Conservation (phyloP, 2,329 filamentous ascomycete genomes). For the Septoria petroselini region DNA sequence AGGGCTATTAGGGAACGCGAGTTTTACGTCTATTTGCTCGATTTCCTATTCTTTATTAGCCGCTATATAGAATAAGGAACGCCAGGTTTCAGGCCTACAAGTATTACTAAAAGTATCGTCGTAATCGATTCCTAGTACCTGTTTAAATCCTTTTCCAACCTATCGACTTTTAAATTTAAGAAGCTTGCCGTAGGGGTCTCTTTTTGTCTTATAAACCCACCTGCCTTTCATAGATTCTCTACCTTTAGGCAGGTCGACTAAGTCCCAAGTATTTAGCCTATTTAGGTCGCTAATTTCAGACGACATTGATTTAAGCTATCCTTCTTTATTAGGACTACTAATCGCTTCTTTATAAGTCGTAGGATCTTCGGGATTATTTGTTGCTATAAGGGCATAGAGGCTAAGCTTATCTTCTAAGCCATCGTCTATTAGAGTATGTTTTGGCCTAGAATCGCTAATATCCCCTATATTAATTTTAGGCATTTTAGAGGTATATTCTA, state of each 20-base stretch:
- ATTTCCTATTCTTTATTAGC: too few relatives aligned
- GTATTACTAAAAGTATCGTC: conserved; percentile 13
- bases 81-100: background rate
- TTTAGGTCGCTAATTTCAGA: conserved; percentile 6
- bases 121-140: conserved; percentile 6
- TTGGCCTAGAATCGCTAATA: too few relatives aligned
- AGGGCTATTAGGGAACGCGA: conserved; percentile 10
- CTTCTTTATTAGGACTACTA: background rate
- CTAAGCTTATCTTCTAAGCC: conserved; percentile 6
- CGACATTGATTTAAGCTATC: conserved; percentile 4
- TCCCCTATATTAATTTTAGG: too few relatives aligned
- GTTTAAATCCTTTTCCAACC: conserved; percentile 8
- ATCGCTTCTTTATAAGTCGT: conserved; percentile 12
- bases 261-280: background rate
- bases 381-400: background rate
- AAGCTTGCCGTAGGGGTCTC: background rate
- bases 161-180: conserved; percentile 7
- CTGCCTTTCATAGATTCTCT: conserved; percentile 7
- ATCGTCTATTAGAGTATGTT: conserved; percentile 3
- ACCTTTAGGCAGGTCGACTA: conserved; percentile 3
- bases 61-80: background rate
- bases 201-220: conserved; percentile 7
- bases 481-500: too few relatives aligned
- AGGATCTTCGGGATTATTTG: conserved; percentile 3
- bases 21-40: background rate